Percentiles rank a stretch among this genome's conserved stretches.
Conservation (phyloP, 805 yeast species). For the Yarrowia sp. region DNA sequence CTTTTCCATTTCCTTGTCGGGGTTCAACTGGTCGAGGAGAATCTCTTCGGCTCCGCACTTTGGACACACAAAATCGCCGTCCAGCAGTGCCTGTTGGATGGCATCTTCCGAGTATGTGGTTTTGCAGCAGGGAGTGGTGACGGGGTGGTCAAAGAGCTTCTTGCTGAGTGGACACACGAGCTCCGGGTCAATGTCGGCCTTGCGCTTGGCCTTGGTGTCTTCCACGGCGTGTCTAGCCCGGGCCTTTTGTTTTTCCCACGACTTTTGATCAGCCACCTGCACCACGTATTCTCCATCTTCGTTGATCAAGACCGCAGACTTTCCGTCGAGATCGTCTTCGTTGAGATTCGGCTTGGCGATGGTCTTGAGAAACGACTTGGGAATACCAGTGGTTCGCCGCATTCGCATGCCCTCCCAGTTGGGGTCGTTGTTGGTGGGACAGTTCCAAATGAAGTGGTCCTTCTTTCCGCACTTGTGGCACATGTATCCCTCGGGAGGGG, state of each 20-base stretch:
- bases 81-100: constrained; percentile 72
- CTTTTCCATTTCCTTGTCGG: constrained; percentile 65
- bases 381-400: constrained; percentile 96
- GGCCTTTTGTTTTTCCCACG: constrained; percentile 87
- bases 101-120: constrained; percentile 64
- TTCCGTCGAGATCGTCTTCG: constrained; percentile 59
- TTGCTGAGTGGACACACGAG: constrained; percentile 74
- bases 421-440: constrained; percentile 94
- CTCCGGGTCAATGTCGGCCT: constrained; percentile 63
- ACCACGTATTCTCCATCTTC: constrained; percentile 96
- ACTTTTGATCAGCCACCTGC: constrained; percentile 90
- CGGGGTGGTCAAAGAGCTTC: constrained; percentile 72
- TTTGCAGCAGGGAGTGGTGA: constrained; percentile 81
- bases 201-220: constrained; percentile 51
- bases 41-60: constrained; percentile 78
- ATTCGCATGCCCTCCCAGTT: constrained; percentile 91
- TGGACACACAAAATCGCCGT: constrained; percentile 89
- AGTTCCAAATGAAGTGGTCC: constrained; percentile 94
- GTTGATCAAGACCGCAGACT: constrained; percentile 74
- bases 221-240: constrained; percentile 46
- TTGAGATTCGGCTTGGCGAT: constrained; percentile 70
- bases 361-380: constrained; percentile 86
- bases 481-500: constrained; percentile 93
- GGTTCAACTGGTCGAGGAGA: constrained; percentile 71
- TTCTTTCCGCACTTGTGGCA: constrained; percentile 96